phyloP scores from a whole-genome alignment of 208 protist species.

The Angomonas ambiguus region DNA sequence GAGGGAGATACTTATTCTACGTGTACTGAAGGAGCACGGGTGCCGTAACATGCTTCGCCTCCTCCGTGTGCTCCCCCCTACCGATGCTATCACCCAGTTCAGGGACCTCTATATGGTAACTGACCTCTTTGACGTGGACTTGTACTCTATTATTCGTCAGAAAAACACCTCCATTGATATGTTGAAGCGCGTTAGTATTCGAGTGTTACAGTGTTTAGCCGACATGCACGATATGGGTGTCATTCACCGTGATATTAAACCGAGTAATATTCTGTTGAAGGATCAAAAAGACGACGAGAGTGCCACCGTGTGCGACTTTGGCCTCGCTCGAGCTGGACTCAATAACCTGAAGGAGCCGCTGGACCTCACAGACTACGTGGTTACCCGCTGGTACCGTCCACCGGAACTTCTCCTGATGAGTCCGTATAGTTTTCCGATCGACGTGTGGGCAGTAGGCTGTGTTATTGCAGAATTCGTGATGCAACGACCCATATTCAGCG shows the following conservation, averaged over 20 bases:
- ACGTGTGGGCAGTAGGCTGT: constrained; percentile 99
- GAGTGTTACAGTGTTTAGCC: constrained; percentile 93
- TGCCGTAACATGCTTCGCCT: constrained; percentile 93
- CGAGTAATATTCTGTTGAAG: constrained; percentile 93
- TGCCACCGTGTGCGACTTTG: constrained; percentile 93
- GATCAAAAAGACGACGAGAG: constrained; percentile 73
- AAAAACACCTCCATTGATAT: constrained; percentile 65
- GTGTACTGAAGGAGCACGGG: constrained; percentile 83
- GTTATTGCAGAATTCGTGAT: constrained; percentile 98
- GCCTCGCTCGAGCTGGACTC: constrained; percentile 77
- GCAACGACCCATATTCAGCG: constrained; percentile 74
- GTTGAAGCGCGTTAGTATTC: constrained; percentile 93
- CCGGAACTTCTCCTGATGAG: constrained; percentile 98
- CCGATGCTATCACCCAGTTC: constrained; percentile 65
- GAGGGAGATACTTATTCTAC: constrained; percentile 94
- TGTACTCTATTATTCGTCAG: constrained; percentile 77
- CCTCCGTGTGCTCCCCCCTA: constrained; percentile 63
- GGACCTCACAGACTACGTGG: constrained; percentile 96
- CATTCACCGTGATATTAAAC: constrained; percentile 96
- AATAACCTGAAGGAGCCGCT: constrained; percentile 59
- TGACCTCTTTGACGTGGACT: constrained; percentile 93
- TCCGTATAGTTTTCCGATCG: constrained; percentile 87
- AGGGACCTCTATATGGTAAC: constrained; percentile 88
- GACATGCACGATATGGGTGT: constrained; percentile 96
- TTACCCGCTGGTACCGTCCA: constrained; percentile 98